phyloP scores from a whole-genome alignment of 495 filamentous ascomycete species.

The Letharia columbiana region DNA sequence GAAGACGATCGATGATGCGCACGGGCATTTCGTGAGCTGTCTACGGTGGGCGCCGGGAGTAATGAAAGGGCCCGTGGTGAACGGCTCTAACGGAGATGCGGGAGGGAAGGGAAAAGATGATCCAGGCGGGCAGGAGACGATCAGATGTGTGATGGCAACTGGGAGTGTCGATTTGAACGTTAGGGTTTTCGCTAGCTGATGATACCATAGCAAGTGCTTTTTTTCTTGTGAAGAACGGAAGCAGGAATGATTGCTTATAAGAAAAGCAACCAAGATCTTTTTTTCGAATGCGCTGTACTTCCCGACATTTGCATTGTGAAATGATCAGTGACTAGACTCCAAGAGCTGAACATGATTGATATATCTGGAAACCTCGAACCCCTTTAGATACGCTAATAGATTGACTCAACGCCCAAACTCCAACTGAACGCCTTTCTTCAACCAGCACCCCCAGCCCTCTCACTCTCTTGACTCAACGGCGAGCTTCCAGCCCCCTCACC shows the following conservation, averaged over 20 bases:
- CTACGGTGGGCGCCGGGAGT: constrained; percentile 85
- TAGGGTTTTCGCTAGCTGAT: constrained; percentile 44
- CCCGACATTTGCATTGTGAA: background rate
- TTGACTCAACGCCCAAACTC: background rate
- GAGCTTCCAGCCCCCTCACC: background rate
- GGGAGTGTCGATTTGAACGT: constrained; percentile 57
- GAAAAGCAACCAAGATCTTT: background rate
- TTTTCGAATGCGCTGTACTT: background rate
- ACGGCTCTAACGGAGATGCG: constrained; percentile 41
- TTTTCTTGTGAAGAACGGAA: background rate
- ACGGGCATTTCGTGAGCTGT: constrained; percentile 81
- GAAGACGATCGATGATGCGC: constrained; percentile 68
- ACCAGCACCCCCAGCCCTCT: background rate
- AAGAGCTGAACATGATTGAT: background rate
- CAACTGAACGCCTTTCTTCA: background rate
- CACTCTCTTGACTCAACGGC: background rate
- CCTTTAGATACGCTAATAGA: background rate
- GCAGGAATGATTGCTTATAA: background rate
- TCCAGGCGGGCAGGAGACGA: constrained; percentile 35
- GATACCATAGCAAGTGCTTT: constrained; percentile 12
- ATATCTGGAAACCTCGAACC: background rate
- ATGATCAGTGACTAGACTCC: background rate
- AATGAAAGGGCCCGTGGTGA: constrained; percentile 47
- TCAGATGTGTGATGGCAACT: constrained; percentile 56
- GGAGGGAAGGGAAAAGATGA: constrained; percentile 29